Base-by-base conservation (phyloP, 2,329 filamentous ascomycete species). In the Nannizziopsis arthrosporioides region DNA sequence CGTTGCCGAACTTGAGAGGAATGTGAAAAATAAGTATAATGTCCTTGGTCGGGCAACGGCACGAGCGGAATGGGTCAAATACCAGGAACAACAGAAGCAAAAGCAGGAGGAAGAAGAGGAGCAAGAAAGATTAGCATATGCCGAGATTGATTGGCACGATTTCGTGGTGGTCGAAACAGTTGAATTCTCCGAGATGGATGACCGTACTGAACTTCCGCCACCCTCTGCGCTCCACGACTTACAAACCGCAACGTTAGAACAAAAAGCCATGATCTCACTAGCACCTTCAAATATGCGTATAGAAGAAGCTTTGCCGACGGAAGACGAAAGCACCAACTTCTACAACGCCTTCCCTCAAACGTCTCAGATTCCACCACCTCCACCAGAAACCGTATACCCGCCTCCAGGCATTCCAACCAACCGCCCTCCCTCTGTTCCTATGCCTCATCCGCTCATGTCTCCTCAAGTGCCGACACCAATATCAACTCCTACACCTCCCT, bases 121-220 rank as follows among this genome's bases (percentile, higher is more conserved):
- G 61, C 80, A 87, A 59, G 85, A 94, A 64, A 81, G 82, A 59
- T 69, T 81, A 43, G 75, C 76, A 46, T 84, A 92, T 65, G 84
- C 84, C 1, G 84, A 92, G 58, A 92, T 98, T 54, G 92, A 98
- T 66, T 98, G 92, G 92, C 86, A 94, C 61, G 90, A 96, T 63
- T 98, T 98, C 59, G 82, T 90, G 31, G 84, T 98, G 15, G 88
- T 95, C 39, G 92, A 95, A 67, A 95, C 89, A 0, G 89, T 98
- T 47, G 74, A 87, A 12, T 98, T 98, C 65, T 88, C 80, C 50
- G 89, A 94, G 56, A 77, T 79, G 35, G 92, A 98, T 63, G 89
- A 95, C 56, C 78, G 85, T 54, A 80, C 81, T 34, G 83, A 92
- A 54, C 80, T 98, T 9, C 89, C 90, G 30, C 84, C 89, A 1